Evolutionary conservation across 2,329 filamentous ascomycete genomes (phyloP).

Genomic region (Ascochyta koolunga): DNA sequence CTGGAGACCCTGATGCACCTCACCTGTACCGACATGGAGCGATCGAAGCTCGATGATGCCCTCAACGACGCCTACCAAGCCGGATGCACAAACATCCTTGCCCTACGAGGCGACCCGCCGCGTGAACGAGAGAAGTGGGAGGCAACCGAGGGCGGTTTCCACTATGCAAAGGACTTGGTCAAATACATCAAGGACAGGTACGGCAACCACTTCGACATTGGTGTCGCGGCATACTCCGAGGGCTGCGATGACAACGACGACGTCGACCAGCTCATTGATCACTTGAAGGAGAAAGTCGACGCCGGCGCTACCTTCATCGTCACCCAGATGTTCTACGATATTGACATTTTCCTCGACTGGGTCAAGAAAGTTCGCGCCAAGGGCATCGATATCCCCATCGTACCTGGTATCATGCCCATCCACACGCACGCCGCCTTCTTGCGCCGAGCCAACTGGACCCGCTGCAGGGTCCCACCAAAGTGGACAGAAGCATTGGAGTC

Average conservation of each 20-base stretch:
- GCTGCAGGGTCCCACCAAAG: slow-evolving; percentile 77
- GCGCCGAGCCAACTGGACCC: slow-evolving; percentile 87
- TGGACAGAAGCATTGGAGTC: slow-evolving; percentile 87
- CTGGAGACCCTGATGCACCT: slow-evolving; percentile 99
- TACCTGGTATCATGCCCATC: slow-evolving; percentile 91
- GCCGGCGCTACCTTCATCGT: slow-evolving; percentile 92
- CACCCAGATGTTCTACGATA: slow-evolving; percentile 99
- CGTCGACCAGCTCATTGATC: slow-evolving; percentile 82
- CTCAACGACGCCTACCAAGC: slow-evolving; percentile 88
- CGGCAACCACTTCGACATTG: slow-evolving; percentile 93
- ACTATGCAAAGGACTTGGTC: slow-evolving; percentile 90
- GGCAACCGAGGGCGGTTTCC: slow-evolving; percentile 83
- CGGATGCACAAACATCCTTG: slow-evolving; percentile 96
- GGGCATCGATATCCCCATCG: slow-evolving; percentile 82
- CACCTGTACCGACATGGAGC: slow-evolving; percentile 97
- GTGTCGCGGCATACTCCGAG: slow-evolving; percentile 95
- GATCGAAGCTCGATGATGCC: slow-evolving; percentile 87
- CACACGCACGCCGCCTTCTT: slow-evolving; percentile 94
- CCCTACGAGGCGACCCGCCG: slow-evolving; percentile 89
- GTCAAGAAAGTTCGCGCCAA: slow-evolving; percentile 81
- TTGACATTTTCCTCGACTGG: slow-evolving; percentile 92
- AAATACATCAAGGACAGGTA: slow-evolving; percentile 80
- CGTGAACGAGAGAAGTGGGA: slow-evolving; percentile 94
- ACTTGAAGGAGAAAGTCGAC: slow-evolving; percentile 97
- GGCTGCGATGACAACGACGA: slow-evolving; percentile 92